Conservation (phyloP, 106 monocot species). For the Alisma plantagoaquatica region DNA sequence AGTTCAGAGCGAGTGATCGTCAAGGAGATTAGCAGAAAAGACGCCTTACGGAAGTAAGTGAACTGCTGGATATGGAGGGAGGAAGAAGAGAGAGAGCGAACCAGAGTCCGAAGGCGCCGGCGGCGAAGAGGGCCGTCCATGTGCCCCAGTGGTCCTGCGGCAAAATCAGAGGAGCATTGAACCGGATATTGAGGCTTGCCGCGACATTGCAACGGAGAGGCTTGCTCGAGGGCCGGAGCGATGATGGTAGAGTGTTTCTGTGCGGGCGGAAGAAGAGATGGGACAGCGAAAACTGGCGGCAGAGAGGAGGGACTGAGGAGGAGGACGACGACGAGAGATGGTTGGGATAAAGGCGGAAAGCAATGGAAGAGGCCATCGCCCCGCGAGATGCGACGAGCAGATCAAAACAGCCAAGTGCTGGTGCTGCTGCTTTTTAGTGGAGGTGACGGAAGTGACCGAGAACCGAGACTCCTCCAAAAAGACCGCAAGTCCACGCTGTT, state of each 20-base stretch:
- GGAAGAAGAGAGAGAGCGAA: conserved; percentile 4
- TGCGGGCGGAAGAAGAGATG: neutral
- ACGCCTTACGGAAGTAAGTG: too few relatives aligned
- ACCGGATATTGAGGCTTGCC: neutral
- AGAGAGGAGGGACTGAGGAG: neutral
- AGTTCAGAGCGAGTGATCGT: too few relatives aligned
- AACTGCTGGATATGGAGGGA: too few relatives aligned
- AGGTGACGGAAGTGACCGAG: too few relatives aligned
- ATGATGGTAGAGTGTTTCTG: neutral
- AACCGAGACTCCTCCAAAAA: too few relatives aligned
- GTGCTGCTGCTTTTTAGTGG: too few relatives aligned
- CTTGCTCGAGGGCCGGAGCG: neutral
- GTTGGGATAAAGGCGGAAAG: neutral
- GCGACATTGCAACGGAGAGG: neutral
- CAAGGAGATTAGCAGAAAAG: too few relatives aligned
- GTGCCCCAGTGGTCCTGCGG: conserved; percentile 44
- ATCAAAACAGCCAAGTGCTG: too few relatives aligned
- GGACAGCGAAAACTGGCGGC: too few relatives aligned
- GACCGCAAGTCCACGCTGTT: too few relatives aligned
- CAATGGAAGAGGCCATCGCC: neutral
- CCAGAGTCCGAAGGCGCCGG: conserved; percentile 38
- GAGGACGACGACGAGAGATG: neutral
- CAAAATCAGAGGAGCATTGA: conserved; percentile 30
- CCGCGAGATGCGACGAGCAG: too few relatives aligned
- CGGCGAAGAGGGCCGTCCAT: conserved; percentile 39